phyloP scores from a whole-genome alignment of 805 yeast species.

The Candida chauliodis region DNA sequence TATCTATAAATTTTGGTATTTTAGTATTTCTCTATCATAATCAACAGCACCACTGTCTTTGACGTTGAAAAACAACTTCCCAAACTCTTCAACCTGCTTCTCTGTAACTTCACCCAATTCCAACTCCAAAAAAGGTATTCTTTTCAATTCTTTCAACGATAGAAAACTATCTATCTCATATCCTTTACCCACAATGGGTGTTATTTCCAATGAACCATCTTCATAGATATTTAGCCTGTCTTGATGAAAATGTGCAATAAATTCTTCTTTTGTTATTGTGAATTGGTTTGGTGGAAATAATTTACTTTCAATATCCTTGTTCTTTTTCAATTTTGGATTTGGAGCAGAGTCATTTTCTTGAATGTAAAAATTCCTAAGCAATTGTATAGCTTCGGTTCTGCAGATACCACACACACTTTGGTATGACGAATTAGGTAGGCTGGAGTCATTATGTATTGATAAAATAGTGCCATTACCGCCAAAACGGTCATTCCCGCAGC shows the following conservation, averaged over 20 bases:
- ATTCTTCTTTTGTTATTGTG: slow-evolving; percentile 46
- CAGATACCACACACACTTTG: slow-evolving; percentile 71
- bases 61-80: slow-evolving; percentile 24
- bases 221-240: slow-evolving; percentile 18
- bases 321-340: slow-evolving; percentile 67
- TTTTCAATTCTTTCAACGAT: slow-evolving; percentile 7
- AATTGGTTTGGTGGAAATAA: slow-evolving; percentile 57
- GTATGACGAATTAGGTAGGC: slow-evolving; percentile 34
- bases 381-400: slow-evolving; percentile 76
- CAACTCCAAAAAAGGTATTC: slow-evolving; percentile 14
- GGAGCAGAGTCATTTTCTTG: slow-evolving; percentile 88
- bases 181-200: slow-evolving; percentile 20
- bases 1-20: slow-evolving; percentile 11
- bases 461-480: slow-evolving; percentile 95
- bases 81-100: slow-evolving; percentile 20
- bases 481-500: slow-evolving; percentile 92
- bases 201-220: slow-evolving; percentile 18
- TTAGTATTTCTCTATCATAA: slow-evolving; percentile 17
- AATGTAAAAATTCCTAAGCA: slow-evolving; percentile 79
- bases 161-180: slow-evolving; percentile 19
- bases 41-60: slow-evolving; percentile 20
- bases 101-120: slow-evolving; percentile 13
- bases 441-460: slow-evolving; percentile 31
- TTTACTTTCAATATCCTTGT: slow-evolving; percentile 53
- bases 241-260: slow-evolving; percentile 43